Conservation (phyloP, 306 rosid species). For the Quercus aquifolioides region DNA sequence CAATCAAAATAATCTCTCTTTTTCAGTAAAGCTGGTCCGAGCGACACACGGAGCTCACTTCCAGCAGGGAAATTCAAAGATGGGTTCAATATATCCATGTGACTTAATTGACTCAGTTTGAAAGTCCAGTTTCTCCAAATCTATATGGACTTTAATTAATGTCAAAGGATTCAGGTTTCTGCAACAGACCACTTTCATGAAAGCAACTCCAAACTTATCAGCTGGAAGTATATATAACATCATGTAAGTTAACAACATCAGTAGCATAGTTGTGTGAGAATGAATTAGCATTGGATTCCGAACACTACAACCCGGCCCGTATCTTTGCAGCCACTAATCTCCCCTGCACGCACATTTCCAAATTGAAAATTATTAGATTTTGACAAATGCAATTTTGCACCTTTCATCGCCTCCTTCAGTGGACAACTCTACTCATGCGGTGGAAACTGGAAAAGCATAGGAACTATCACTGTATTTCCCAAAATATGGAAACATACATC, state of each 20-base stretch:
- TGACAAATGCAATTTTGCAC: slow-evolving; percentile 44
- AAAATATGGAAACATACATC: slow-evolving; percentile 27
- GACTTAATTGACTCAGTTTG: slow-evolving; percentile 22
- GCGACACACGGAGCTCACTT: slow-evolving; percentile 88
- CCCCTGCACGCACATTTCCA: slow-evolving; percentile 42
- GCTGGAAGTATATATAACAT: slow-evolving; percentile 22
- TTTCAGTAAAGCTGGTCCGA: slow-evolving; percentile 75
- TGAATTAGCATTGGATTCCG: slow-evolving; percentile 23
- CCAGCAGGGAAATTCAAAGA: slow-evolving; percentile 86
- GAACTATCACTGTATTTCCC: slow-evolving; percentile 40
- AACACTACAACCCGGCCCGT: slow-evolving; percentile 15
- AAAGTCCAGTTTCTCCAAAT: slow-evolving; percentile 31
- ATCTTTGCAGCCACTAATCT: slow-evolving; percentile 52
- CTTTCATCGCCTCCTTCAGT: slow-evolving; percentile 24
- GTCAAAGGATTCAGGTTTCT: slow-evolving; percentile 35
- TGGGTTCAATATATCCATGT: slow-evolving; percentile 34
- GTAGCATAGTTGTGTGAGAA: slow-evolving; percentile 21
- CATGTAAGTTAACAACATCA: slow-evolving; percentile 19
- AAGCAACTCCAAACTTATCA: slow-evolving; percentile 40
- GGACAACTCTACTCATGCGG: slow-evolving; percentile 36
- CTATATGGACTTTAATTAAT: slow-evolving; percentile 28
- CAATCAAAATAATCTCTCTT: slow-evolving; percentile 44
- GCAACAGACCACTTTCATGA: slow-evolving; percentile 35
- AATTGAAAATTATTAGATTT: slow-evolving; percentile 37
- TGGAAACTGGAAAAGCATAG: slow-evolving; percentile 7